Evolutionary conservation across 495 filamentous ascomycete species (phyloP).

Genomic region (Aspergillus mulundensis): DNA sequence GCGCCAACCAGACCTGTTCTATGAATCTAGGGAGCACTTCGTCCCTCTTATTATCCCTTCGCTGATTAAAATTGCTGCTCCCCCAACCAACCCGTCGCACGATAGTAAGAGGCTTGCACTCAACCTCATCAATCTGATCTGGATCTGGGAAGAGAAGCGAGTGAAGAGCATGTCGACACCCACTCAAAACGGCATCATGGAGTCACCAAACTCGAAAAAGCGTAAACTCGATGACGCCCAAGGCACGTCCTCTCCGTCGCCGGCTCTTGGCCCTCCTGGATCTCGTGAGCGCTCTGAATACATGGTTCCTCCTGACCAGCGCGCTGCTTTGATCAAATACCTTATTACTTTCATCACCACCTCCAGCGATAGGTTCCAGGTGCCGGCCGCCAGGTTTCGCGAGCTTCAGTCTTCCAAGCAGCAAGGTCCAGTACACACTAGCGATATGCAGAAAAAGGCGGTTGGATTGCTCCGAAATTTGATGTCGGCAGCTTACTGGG

Average conservation of each 20-base stretch:
- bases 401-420: slow-evolving; percentile 44
- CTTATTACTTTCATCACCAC: slow-evolving; percentile 90
- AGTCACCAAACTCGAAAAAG: slow-evolving; percentile 72
- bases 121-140: slow-evolving; percentile 83
- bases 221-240: slow-evolving; percentile 62
- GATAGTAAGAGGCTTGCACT: slow-evolving; percentile 91
- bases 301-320: slow-evolving; percentile 58
- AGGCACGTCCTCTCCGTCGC: slow-evolving; percentile 35
- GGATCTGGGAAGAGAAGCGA: slow-evolving; percentile 86
- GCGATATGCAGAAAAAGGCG: slow-evolving; percentile 81
- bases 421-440: slow-evolving; percentile 48
- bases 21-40: slow-evolving; percentile 89
- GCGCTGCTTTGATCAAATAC: slow-evolving; percentile 82
- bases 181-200: slow-evolving; percentile 46
- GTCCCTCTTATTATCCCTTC: slow-evolving; percentile 83
- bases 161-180: slow-evolving; percentile 50
- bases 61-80: slow-evolving; percentile 79
- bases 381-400: slow-evolving; percentile 63
- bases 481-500: slow-evolving; percentile 85
- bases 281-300: slow-evolving; percentile 61
- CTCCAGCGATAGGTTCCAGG: slow-evolving; percentile 75
- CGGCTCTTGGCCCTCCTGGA: slow-evolving; percentile 45
- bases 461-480: slow-evolving; percentile 79
- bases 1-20: slow-evolving; percentile 87
- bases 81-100: slow-evolving; percentile 73